A percentile compares a stretch with the other conserved stretches of the same genome.
These are phyloP conservation scores for Pseudisothecium myosuroides DNA, from an alignment of 225 moss, liverwort and hornwort genomes.

Conservation along the genomic window DNA sequence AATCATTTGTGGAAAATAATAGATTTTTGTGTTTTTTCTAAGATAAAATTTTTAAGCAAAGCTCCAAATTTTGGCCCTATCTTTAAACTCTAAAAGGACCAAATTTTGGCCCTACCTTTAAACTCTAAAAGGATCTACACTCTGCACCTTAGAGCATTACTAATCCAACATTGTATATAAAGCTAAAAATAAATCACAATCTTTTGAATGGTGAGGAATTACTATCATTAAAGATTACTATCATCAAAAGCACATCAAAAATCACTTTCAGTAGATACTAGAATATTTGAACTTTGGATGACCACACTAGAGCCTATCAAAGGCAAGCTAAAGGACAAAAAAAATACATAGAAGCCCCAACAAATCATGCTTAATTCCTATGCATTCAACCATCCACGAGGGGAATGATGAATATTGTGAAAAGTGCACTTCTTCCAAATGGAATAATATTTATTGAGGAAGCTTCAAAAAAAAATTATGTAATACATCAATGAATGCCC, in stretches of 20 bases:
- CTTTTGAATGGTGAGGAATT: background rate
- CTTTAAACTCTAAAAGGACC: background rate
- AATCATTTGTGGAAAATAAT: background rate
- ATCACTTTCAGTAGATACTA: background rate
- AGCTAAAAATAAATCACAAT: background rate
- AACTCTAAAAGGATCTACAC: background rate
- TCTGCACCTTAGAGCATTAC: background rate
- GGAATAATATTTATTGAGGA: too few species aligned
- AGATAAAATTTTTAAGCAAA: background rate
- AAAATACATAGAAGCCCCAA: rapidly evolving
- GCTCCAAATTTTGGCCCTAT: background rate
- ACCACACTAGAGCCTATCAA: background rate
- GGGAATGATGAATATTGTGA: too few species aligned
- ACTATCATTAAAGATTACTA: background rate
- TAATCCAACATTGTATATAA: rapidly evolving
- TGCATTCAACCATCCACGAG: rapidly evolving
- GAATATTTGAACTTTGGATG: rapidly evolving
- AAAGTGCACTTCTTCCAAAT: too few species aligned
- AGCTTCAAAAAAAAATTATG: too few species aligned
- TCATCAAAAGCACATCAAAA: background rate
- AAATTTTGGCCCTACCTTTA: background rate
- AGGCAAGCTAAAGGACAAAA: background rate
- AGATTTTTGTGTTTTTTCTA: background rate
- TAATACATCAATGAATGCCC: too few species aligned
- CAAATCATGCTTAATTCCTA: background rate